These are phyloP conservation scores for Mycena sanguinolenta DNA, from an alignment of 768 basidiomycete genomes.

Conservation along the genomic window DNA sequence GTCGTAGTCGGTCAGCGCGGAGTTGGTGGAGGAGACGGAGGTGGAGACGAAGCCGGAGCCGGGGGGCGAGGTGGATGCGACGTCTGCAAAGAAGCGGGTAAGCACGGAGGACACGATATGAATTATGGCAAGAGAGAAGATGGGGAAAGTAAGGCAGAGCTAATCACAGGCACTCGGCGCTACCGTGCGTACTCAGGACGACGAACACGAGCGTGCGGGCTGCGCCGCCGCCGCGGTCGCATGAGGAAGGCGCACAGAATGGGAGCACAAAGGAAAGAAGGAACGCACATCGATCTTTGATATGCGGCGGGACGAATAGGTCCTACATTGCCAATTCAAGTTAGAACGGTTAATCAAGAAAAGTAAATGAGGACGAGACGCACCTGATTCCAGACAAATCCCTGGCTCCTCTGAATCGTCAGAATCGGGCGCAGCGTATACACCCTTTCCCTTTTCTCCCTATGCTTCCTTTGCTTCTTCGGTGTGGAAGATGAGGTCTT, in stretches of 20 bases:
- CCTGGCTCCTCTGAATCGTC: slow-evolving; percentile 89
- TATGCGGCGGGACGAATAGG: slow-evolving; percentile 88
- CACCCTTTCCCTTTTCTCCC: slow-evolving; percentile 57
- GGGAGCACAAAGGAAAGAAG: not conserved
- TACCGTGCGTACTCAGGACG: too few species aligned
- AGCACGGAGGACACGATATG: too few species aligned
- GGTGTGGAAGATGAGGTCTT: too few species aligned
- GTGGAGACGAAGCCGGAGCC: slow-evolving; percentile 76
- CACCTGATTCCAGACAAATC: slow-evolving; percentile 94
- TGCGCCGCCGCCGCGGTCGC: too few species aligned
- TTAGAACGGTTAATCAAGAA: not conserved
- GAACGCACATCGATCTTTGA: slow-evolving; percentile 45
- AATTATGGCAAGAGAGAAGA: too few species aligned
- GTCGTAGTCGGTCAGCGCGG: slow-evolving; percentile 77
- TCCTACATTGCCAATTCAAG: too few species aligned
- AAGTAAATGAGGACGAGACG: slow-evolving; percentile 40
- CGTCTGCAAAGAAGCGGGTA: too few species aligned
- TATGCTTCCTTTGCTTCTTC: slow-evolving; percentile 18
- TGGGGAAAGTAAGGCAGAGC: too few species aligned
- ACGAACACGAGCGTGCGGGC: too few species aligned
- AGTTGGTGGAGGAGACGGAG: slow-evolving; percentile 76
- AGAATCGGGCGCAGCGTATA: slow-evolving; percentile 84
- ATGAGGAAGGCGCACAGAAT: too few species aligned
- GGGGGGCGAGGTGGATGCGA: slow-evolving; percentile 76
- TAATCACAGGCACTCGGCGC: too few species aligned